Base-by-base conservation (phyloP, 805 yeast species). In the Candida quercuum region DNA sequence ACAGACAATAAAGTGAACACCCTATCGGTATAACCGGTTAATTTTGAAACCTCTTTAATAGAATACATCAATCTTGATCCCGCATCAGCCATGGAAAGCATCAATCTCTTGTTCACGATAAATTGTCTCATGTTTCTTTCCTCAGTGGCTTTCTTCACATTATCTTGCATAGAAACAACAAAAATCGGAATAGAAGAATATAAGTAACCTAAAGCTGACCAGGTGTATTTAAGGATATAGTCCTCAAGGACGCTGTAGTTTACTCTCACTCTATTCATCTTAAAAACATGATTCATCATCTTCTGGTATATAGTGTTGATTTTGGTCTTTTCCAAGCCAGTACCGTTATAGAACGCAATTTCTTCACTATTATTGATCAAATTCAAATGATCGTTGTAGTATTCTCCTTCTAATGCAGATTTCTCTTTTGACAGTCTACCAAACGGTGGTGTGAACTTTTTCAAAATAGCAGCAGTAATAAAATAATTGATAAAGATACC, bases 181-280 rank as follows among this genome's bases (percentile, higher is more conserved):
- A 88, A 76, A 14, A 89, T 89, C 3, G 98, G 98, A 45, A 89
- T 72, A 1, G 95, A 83, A 0, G 96, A 86, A 63, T 86, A 88
- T 17, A 88, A 61, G 57, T 87, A 88, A n/a, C 97, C 96, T 63
- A 89, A 73, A 0, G 94, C 96, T 3, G 96, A 87, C 97, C 97
- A 89, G 11, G 91, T 78, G 55, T 86, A 87, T 62, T 88, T 89
- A 59, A 89, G 72, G 33, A 88, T 76, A 53, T 87, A 86, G 55
- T 87, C 94, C 63, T 89, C 96, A 41, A 84, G 60, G 43, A 86
- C 68, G 36, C 79, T 81, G 58, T 87, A 89, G 10, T 71, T 62
- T 39, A 85, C 79, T 42, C 83, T 74, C 28, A 72, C 67, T 42
- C 74, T 67, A 47, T 78, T 75, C 40, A 79, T 75, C 37, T 66